phyloP scores from a whole-genome alignment of 148 eudicot genomes.

The Polygonum aviculare region DNA sequence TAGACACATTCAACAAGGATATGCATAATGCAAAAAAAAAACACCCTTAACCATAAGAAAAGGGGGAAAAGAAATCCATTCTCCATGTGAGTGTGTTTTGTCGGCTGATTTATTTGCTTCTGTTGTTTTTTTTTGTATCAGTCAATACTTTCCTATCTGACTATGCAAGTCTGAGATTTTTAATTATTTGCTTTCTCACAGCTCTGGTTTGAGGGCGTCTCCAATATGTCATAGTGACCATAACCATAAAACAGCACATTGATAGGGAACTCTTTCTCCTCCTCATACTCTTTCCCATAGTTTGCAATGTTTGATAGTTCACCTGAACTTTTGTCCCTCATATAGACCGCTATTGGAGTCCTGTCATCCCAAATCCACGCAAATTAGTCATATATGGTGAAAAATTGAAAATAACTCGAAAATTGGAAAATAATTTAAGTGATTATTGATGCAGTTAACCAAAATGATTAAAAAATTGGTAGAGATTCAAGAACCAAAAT shows the following conservation, averaged over 20 bases:
- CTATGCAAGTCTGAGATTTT: neutral
- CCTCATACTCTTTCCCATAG: slow-evolving; percentile 62
- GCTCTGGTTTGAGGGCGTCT: slow-evolving; percentile 16
- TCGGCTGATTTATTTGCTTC: slow-evolving; percentile 7
- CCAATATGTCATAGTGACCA: slow-evolving; percentile 73
- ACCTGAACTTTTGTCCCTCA: slow-evolving; percentile 39
- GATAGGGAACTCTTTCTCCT: slow-evolving; percentile 33
- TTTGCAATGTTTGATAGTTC: slow-evolving; percentile 42
- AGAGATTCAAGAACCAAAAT: neutral
- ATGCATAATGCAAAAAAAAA: neutral
- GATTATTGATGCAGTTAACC: neutral
- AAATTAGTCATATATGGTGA: neutral
- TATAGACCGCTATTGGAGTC: slow-evolving; percentile 53
- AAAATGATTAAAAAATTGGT: too few relatives aligned
- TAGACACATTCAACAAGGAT: neutral
- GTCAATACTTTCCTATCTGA: neutral
- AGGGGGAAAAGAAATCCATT: neutral
- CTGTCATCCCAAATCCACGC: slow-evolving; percentile 21
- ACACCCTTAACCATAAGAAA: neutral
- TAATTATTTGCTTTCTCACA: neutral
- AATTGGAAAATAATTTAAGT: too few relatives aligned
- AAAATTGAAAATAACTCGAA: neutral
- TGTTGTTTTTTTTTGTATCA: neutral
- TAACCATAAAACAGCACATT: slow-evolving; percentile 65
- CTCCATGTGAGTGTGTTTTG: neutral